Percentiles rank a stretch among this genome's conserved stretches.
Conservation (phyloP, 2,329 filamentous ascomycete genomes). For the Sordariomycetes sp. region DNA sequence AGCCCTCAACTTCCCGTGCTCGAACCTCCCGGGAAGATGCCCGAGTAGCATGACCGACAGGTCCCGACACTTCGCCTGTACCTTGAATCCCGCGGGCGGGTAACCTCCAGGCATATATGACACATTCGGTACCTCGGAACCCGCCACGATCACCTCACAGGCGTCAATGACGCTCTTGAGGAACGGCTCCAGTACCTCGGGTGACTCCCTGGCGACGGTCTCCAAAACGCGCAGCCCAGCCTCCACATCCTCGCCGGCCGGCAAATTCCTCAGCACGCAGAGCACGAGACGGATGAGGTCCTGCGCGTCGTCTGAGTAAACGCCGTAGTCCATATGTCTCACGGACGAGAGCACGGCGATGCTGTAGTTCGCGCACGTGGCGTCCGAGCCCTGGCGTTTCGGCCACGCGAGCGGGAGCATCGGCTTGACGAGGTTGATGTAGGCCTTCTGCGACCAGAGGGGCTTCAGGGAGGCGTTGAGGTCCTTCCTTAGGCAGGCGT, state of each 20-base stretch:
- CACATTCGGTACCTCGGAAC: constrained; percentile 13
- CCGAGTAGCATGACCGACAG: constrained; percentile 35
- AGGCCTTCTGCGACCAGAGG: constrained; percentile 38
- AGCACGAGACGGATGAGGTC: constrained; percentile 38
- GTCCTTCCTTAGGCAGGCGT: constrained; percentile 24
- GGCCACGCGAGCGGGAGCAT: constrained; percentile 32
- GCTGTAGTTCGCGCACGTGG: constrained; percentile 26
- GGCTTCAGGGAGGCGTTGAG: constrained; percentile 32
- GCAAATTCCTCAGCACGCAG: constrained; percentile 29
- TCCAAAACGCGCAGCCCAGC: constrained; percentile 37
- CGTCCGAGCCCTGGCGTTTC: constrained; percentile 10
- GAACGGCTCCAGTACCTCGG: constrained; percentile 34
- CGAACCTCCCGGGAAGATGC: constrained; percentile 35
- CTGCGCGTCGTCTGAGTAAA: constrained; percentile 40
- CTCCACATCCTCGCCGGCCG: constrained; percentile 30
- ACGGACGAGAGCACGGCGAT: constrained; percentile 37
- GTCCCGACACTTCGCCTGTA: constrained; percentile 26
- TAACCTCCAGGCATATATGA: constrained; percentile 19
- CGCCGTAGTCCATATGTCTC: constrained; percentile 34
- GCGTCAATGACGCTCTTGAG: constrained; percentile 37
- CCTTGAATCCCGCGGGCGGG: constrained; percentile 10
- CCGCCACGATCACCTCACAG: constrained; percentile 24
- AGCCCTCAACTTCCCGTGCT: constrained; percentile 32
- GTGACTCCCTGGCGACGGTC: constrained; percentile 32
- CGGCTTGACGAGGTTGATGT: constrained; percentile 32